Percentiles rank a stretch among this genome's conserved stretches.
phyloP scores from a whole-genome alignment of 1,139 yeast species.

The Pichia sp. region DNA sequence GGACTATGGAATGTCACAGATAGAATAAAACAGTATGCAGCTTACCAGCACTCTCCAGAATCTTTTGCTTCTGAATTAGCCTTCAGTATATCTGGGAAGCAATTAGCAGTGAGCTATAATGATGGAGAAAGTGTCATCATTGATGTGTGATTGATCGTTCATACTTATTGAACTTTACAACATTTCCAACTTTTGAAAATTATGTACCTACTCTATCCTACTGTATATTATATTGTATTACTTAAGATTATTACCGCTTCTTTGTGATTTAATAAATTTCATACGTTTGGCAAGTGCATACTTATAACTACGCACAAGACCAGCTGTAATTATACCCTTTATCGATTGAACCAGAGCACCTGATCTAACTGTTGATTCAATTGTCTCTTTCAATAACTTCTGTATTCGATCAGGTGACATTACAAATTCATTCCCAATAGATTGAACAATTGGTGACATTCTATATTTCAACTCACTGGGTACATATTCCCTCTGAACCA shows the following conservation, averaged over 20 bases:
- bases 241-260: neutral
- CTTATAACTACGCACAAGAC: conserved; percentile 58
- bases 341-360: conserved; percentile 71
- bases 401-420: neutral
- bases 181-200: too few species aligned
- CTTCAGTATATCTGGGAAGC: conserved; percentile 19
- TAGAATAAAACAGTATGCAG: conserved; percentile 7
- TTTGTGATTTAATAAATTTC: conserved; percentile 26
- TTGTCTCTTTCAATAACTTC: neutral
- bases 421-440: conserved; percentile 21
- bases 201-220: too few species aligned
- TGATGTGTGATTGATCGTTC: conserved; percentile 7
- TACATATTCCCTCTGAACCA: neutral
- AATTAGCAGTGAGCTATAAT: conserved; percentile 20
- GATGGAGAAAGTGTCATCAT: conserved; percentile 21
- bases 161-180: neutral
- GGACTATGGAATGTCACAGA: conserved; percentile 43
- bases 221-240: neutral
- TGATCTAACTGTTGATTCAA: conserved; percentile 54
- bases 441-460: conserved; percentile 29
- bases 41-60: conserved; percentile 17
- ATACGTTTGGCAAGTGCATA: conserved; percentile 73
- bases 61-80: conserved; percentile 17
- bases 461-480: conserved; percentile 16
- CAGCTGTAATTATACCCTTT: conserved; percentile 86